Evolutionary conservation across 768 basidiomycete species (phyloP), one percentile per base, ranked within the genome.

Genomic region (Porphyrellus cyaneotinctus): DNA sequence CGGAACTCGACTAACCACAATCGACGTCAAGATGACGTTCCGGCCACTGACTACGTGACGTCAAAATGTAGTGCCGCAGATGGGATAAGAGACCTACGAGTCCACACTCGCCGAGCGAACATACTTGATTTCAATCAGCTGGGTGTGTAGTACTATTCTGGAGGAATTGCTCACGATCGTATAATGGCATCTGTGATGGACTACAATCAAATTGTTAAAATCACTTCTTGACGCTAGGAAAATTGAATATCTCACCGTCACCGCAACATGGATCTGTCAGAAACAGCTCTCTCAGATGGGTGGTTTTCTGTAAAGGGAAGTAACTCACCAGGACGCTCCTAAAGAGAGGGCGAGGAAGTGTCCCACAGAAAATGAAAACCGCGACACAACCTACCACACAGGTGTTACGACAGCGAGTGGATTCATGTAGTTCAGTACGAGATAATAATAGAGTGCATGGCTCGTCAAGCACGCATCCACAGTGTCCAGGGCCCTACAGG

Each of bases 401-500:
- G 76, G 75, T 24, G 57, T 53, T 17, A 59, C 6, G 11, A 82
- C 63, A 2, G 78, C 78, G 13, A 68, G 9, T 1, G 76, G 72
- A 58, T 78, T 75, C 36, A 75, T 54, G 57, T 74, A 81, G 64
- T 84, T 82, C 33, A 64, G 67, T 35, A 84, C 79, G 51, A 83
- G 72, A 59, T 84, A 85, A 58, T 72, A 72, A 60, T 83, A 84
- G 35, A 82, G 67, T 52, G 80, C 74, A 63, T 84, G 82, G 35
- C 71, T 69, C 38, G 76, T 78, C 42, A 84, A 59, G 37, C 67
- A 70, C 1, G 76, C 75, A 59, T 84, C 80, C 51, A 83, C 77
- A 1, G 81, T 81, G 59, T 83, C 80, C 15, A 84, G 58, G 2
- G 67, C 53, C 76, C 63, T 61, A 17, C 6, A 38, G 33, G 23